Conservation (phyloP, 2,329 filamentous ascomycete genomes). For the Fusarium sp. region DNA sequence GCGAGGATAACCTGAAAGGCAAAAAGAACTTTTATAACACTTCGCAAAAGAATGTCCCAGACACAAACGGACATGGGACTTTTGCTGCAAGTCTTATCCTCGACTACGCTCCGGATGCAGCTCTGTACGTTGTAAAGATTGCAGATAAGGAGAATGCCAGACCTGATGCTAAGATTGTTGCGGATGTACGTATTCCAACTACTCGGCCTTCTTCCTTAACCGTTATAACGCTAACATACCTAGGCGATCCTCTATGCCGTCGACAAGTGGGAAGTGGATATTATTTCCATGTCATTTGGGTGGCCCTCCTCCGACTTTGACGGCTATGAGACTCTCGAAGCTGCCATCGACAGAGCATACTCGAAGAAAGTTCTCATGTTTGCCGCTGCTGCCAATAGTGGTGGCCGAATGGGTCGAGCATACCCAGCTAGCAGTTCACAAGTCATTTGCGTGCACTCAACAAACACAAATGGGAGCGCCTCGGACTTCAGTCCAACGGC, state of each 20-base stretch:
- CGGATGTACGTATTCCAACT: not conserved
- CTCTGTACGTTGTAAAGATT: not conserved
- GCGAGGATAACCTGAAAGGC: not conserved
- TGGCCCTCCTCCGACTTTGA: conserved; percentile 7
- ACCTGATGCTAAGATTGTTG: not conserved
- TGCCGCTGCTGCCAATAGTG: conserved; percentile 29
- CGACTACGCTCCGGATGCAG: not conserved
- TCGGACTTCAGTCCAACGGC: conserved; percentile 29
- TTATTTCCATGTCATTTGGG: conserved; percentile 25
- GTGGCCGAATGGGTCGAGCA: conserved; percentile 1
- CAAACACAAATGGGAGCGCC: conserved; percentile 9
- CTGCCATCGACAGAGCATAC: not conserved
- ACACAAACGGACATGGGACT: not conserved
- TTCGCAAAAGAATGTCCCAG: not conserved
- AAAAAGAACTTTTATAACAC: not conserved
- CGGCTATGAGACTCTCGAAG: not conserved
- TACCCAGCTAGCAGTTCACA: conserved; percentile 21
- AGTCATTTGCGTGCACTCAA: conserved; percentile 34
- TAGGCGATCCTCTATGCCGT: conserved; percentile 3
- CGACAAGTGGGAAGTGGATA: not conserved
- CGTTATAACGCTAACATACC: no score
- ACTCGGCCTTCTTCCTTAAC: no score
- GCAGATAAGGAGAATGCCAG: not conserved
- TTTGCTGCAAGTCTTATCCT: not conserved
- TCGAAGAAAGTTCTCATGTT: conserved; percentile 1